A percentile compares a stretch with the other conserved stretches of the same genome.
Evolutionary conservation across 1,139 yeast species (phyloP).

Genomic region (Kodamaea sp.): DNA sequence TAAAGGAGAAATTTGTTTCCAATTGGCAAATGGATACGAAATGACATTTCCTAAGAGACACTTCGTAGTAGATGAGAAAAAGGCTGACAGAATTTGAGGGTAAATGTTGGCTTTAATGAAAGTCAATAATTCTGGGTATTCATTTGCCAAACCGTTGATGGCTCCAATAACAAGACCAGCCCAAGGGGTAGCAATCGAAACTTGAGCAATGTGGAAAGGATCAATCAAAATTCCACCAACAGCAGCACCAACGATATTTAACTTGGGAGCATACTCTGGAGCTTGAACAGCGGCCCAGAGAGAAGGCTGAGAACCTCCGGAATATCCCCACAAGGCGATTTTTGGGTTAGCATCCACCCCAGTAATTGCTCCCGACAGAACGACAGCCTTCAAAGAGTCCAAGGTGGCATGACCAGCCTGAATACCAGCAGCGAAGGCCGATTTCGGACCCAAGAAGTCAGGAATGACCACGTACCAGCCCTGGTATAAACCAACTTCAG

Average conservation of each 20-base stretch:
- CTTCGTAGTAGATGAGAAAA: not conserved
- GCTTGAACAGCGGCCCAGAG: conserved; percentile 22
- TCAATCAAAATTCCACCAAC: conserved; percentile 22
- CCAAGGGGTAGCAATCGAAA: conserved; percentile 8
- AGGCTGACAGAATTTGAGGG: not conserved
- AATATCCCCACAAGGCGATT: conserved; percentile 21
- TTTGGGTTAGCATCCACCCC: conserved; percentile 16
- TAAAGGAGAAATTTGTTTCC: not conserved
- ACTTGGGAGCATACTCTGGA: conserved; percentile 22
- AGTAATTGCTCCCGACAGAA: conserved; percentile 12
- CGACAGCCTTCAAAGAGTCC: conserved; percentile 28
- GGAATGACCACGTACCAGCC: conserved; percentile 23
- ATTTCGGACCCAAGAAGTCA: conserved; percentile 28
- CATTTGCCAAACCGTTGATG: conserved; percentile 12
- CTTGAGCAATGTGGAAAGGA: conserved; percentile 26
- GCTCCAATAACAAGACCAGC: conserved; percentile 1
- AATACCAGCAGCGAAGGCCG: conserved; percentile 30
- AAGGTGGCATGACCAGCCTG: conserved; percentile 30
- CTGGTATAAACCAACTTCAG: conserved; percentile 14
- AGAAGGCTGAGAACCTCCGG: conserved; percentile 21
- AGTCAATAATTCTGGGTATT: conserved; percentile 22
- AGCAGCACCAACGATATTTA: conserved; percentile 19
- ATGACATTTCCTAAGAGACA: not conserved
- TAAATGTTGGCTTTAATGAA: not conserved
- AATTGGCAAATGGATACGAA: not conserved